Evolutionary conservation across 2,329 filamentous ascomycete species (phyloP).

Genomic region (Aspergillus amoenus): DNA sequence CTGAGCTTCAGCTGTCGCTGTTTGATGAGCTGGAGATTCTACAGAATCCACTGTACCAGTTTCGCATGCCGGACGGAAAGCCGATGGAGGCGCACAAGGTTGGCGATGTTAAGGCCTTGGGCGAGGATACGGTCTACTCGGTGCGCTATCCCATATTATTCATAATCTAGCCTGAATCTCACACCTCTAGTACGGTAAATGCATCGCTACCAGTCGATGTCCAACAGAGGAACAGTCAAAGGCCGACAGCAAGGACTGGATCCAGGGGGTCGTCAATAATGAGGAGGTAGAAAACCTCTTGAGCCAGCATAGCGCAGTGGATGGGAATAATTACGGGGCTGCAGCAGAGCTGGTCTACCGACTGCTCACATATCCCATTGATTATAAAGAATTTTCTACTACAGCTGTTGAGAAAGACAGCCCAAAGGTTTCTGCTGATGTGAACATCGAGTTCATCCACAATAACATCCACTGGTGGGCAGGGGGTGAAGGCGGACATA

Average conservation of each 20-base stretch:
- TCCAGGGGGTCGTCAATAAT: background rate
- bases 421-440: background rate
- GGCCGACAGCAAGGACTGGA: background rate
- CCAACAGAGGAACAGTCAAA: background rate
- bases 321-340: background rate
- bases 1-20: background rate
- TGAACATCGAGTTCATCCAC: slow-evolving; percentile 8
- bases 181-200: background rate
- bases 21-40: background rate
- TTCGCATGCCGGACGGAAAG: background rate
- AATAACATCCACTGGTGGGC: slow-evolving; percentile 10
- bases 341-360: background rate
- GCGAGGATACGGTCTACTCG: background rate
- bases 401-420: background rate
- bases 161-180: background rate
- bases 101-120: background rate
- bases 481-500: slow-evolving; percentile 7
- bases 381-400: background rate
- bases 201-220: background rate
- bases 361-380: background rate
- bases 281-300: background rate
- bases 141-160: background rate
- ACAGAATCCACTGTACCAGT: background rate
- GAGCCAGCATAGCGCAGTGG: background rate
- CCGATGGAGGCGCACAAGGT: background rate